Evolutionary conservation across 2,329 filamentous ascomycete species (phyloP), one percentile per base, ranked within the genome.

Genomic region (Blumeriella jaapii): DNA sequence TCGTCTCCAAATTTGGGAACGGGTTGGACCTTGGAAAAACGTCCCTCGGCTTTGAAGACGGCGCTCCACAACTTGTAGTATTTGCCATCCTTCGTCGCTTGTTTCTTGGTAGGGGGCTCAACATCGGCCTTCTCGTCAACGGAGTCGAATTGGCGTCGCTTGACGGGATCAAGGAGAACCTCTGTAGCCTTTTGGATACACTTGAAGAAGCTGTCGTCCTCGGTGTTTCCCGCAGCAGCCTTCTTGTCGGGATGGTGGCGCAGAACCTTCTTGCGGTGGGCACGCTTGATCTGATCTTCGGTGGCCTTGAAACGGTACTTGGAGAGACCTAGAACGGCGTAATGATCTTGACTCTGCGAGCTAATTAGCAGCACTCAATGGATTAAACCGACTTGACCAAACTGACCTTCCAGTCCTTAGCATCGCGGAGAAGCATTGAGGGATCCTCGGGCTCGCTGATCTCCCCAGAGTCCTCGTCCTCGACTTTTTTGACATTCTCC

Each of bases 201-300:
- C 74, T 98, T 98, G 81, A 98, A 98, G 71, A 98, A 98, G 61
- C 82, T 84, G 62, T 98, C 91, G 62, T 95, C 89, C 55, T 96
- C 87, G 50, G 75, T 73, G 53, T 75, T 73, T 43, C 91, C 91
- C 30, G 79, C 74, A 17, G 91, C 91, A 11, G 93, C 91, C 68
- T 93, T 93, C 79, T 98, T 98, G 62, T 98, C 91, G 44, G 91
- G 91, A 63, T 98, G 91, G 62, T 98, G 91, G 67, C 86, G 89
- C 49, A 98, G 81, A 48, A 98, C 91, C 81, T 98, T 98, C 77
- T 93, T 95, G 68, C 91, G 85, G 68, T 98, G 89, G 50, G 93
- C 91, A 53, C 84, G 83, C 73, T 95, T 96, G 71, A 98, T 96
- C 69, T 96, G 89, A 50, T 96, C 89, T 62, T 94, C 87, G 40